A percentile compares a stretch with the other conserved stretches of the same genome.
These are phyloP conservation scores for Arabidopsis suecica DNA, from an alignment of 345 rosid genomes.

Conservation along the genomic window DNA sequence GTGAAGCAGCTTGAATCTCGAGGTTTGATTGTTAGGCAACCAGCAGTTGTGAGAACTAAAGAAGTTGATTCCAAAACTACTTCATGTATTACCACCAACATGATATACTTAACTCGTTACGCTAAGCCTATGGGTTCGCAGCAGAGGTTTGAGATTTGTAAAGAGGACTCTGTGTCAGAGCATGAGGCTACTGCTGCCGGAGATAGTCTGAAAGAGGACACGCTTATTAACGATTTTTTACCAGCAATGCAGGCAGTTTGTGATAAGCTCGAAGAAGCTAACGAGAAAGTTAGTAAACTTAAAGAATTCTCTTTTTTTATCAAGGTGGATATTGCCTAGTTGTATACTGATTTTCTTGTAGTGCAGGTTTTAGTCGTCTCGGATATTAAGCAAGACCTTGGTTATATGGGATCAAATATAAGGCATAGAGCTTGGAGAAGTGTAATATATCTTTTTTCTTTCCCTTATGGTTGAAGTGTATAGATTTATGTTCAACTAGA, in stretches of 20 bases:
- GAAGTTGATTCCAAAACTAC: slow-evolving; percentile 62
- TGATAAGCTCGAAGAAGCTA: slow-evolving; percentile 79
- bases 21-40: slow-evolving; percentile 73
- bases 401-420: slow-evolving; percentile 60
- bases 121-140: slow-evolving; percentile 79
- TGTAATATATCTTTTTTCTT: slow-evolving; percentile 47
- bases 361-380: slow-evolving; percentile 86
- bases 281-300: slow-evolving; percentile 64
- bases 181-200: slow-evolving; percentile 47
- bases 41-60: slow-evolving; percentile 74
- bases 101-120: slow-evolving; percentile 72
- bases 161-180: slow-evolving; percentile 51
- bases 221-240: slow-evolving; percentile 72
- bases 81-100: slow-evolving; percentile 59
- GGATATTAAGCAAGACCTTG: slow-evolving; percentile 84
- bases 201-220: slow-evolving; percentile 60
- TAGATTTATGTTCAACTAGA: too few species aligned
- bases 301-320: slow-evolving; percentile 4
- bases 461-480: too few species aligned
- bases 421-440: slow-evolving; percentile 89
- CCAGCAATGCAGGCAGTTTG: slow-evolving; percentile 87
- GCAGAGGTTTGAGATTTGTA: slow-evolving; percentile 73
- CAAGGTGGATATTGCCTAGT: slow-evolving; percentile 29
- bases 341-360: slow-evolving; percentile 47
- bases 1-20: slow-evolving; percentile 75